Evolutionary conservation across 345 rosid species (phyloP), one percentile per base, ranked within the genome.

Genomic region (Arabis alpina): DNA sequence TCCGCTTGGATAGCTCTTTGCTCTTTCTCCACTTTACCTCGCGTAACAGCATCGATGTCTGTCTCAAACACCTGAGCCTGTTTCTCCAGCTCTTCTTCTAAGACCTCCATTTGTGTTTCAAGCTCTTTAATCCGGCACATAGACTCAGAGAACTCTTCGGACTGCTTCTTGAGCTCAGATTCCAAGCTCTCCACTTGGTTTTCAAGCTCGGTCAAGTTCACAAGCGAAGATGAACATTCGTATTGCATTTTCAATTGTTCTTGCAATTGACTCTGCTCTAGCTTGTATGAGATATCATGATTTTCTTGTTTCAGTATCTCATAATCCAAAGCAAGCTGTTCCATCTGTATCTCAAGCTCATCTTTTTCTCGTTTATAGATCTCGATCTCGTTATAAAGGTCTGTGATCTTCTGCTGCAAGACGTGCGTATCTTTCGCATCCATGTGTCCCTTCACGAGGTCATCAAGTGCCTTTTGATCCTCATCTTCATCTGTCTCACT

Each of bases 261-360:
- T 82, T 86, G 93, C 57, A 92, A 71, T 79, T 82, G 83, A 69
- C 87, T 86, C 77, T 94, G 99, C 85, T 94, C 97, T 76, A 90
- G 75, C 74, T 83, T 90, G 64, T 77, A 82, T 3, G 90, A 87
- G 47, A 87, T 61, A 51, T 82, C 82, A 14, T 92, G 97, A 76
- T 92, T 87, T 75, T 88, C 91, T 64, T 95, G 98, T 77, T 90
- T 92, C 68, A 90, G 27, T 76, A 92, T 95, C 94, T 95, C 98
- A 64, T 95, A 90, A 64, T 95, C 99, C 61, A 95, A 83, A 44
- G 93, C 99, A 54, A 95, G 85, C 78, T 92, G 98, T 82, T 95
- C 96, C 92, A 88, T 84, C 72, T 90, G 97, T 76, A 82, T 84
- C 90, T 92, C 94, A 42, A 90, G 79, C 73, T 90, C 98, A 65